Percentiles rank a stretch among this genome's conserved stretches.
These are phyloP conservation scores for Raphidocelis subcapitata DNA, from an alignment of 139 green algal genomes.

Conservation along the genomic window DNA sequence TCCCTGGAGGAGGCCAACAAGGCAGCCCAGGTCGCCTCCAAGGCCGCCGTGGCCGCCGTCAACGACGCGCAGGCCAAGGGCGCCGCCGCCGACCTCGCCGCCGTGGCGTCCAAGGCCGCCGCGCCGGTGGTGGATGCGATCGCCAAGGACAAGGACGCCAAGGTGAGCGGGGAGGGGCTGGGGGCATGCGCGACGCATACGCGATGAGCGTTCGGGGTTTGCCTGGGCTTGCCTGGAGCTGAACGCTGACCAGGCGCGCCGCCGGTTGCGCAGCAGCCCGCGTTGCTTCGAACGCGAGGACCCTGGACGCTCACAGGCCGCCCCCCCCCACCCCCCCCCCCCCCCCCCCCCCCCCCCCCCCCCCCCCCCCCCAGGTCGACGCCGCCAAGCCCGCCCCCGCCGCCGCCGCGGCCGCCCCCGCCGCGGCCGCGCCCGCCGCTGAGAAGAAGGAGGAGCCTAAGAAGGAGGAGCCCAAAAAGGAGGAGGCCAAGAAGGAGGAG, in stretches of 20 bases:
- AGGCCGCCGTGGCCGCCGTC: slow-evolving; percentile 10
- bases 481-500: neutral
- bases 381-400: neutral
- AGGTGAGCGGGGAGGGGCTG: neutral
- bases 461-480: neutral
- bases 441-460: neutral
- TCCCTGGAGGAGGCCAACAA: slow-evolving; percentile 21
- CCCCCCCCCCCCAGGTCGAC: too few species aligned
- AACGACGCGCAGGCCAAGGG: slow-evolving; percentile 11
- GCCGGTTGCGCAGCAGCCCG: neutral
- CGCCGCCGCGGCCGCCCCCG: neutral
- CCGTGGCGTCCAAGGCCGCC: slow-evolving; percentile 1
- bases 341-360: neutral
- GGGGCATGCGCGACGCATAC: neutral
- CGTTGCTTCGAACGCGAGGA: neutral
- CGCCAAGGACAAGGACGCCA: slow-evolving; percentile 4
- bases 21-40: slow-evolving; percentile 15
- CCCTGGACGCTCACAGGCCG: neutral
- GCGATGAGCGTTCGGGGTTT: too few species aligned
- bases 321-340: neutral
- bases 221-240: too few species aligned
- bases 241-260: too few species aligned
- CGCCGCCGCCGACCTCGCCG: neutral
- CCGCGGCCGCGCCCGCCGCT: too few species aligned
- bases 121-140: slow-evolving; percentile 5